Conservation (phyloP, 2,329 filamentous ascomycete genomes). For the Cryphonectria parasitica region DNA sequence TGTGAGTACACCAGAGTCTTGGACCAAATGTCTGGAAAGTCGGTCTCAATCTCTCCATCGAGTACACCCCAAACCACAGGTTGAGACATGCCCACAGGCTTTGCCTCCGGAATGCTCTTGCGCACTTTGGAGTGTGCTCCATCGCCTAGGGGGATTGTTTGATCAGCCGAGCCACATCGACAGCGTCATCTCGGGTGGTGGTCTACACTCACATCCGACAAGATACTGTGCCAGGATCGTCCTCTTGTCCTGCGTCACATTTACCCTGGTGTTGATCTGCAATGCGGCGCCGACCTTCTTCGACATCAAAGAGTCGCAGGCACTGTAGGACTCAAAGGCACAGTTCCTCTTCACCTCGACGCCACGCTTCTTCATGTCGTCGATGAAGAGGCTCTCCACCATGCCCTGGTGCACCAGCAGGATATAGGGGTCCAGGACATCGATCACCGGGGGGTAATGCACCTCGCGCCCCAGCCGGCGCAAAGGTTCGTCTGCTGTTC, state of each 20-base stretch:
- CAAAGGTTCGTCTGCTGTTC: slow-evolving; percentile 58
- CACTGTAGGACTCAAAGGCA: slow-evolving; percentile 62
- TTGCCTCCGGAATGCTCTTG: slow-evolving; percentile 47
- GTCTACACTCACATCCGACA: slow-evolving; percentile 61
- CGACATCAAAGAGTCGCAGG: slow-evolving; percentile 40
- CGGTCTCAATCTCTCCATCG: slow-evolving; percentile 60
- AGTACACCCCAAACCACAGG: slow-evolving; percentile 58
- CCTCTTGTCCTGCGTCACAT: slow-evolving; percentile 53
- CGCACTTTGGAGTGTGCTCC: slow-evolving; percentile 60
- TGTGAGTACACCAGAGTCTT: slow-evolving; percentile 60
- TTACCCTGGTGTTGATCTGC: slow-evolving; percentile 56
- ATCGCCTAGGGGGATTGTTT: slow-evolving; percentile 39
- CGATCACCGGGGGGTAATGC: slow-evolving; percentile 67
- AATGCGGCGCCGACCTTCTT: slow-evolving; percentile 46
- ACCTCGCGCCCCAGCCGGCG: slow-evolving; percentile 54
- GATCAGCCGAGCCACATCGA: slow-evolving; percentile 24
- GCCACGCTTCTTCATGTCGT: slow-evolving; percentile 68
- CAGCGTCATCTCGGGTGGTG: not conserved
- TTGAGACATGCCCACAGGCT: slow-evolving; percentile 44
- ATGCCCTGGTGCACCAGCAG: slow-evolving; percentile 73
- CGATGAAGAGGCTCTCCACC: slow-evolving; percentile 71
- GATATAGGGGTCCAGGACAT: slow-evolving; percentile 61
- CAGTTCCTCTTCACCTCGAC: slow-evolving; percentile 66
- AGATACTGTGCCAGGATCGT: slow-evolving; percentile 63
- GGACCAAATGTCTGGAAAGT: slow-evolving; percentile 65